phyloP scores from a whole-genome alignment of 192 early-diverging fungal genomes.

The Backusella parvicylindrica region DNA sequence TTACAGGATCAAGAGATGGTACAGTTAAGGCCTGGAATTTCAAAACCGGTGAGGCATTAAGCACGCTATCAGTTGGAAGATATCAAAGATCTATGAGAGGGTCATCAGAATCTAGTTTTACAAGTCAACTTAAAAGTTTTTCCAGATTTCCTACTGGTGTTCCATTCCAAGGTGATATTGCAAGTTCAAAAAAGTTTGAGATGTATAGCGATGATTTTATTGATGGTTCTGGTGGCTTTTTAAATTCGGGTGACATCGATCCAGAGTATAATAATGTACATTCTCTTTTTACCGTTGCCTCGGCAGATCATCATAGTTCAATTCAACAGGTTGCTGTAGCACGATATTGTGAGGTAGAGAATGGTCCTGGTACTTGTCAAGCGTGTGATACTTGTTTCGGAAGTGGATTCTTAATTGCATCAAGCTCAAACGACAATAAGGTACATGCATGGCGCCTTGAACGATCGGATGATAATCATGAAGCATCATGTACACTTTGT shows the following conservation, averaged over 20 bases:
- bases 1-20: conserved; percentile 22
- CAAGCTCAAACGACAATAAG: conserved; percentile 18
- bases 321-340: conserved; percentile 24
- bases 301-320: conserved; percentile 12
- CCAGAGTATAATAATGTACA: background rate
- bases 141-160: background rate
- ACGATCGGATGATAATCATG: conserved; percentile 8
- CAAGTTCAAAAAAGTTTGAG: background rate
- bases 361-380: conserved; percentile 6
- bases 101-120: background rate
- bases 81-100: background rate
- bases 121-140: background rate
- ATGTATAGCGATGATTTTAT: background rate
- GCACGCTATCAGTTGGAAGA: background rate
- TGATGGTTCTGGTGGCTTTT: too few species aligned
- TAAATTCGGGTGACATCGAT: too few species aligned
- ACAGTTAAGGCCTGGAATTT: conserved; percentile 30
- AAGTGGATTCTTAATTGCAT: conserved; percentile 32
- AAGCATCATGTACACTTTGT: conserved; percentile 11
- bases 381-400: conserved; percentile 29
- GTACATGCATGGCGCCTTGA: conserved; percentile 31
- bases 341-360: conserved; percentile 28
- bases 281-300: background rate
- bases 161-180: background rate
- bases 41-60: conserved; percentile 17